A percentile compares a stretch with the other conserved stretches of the same genome.
phyloP scores from a whole-genome alignment of 169 alveolate genomes.

The Plasmodium gonderi region DNA sequence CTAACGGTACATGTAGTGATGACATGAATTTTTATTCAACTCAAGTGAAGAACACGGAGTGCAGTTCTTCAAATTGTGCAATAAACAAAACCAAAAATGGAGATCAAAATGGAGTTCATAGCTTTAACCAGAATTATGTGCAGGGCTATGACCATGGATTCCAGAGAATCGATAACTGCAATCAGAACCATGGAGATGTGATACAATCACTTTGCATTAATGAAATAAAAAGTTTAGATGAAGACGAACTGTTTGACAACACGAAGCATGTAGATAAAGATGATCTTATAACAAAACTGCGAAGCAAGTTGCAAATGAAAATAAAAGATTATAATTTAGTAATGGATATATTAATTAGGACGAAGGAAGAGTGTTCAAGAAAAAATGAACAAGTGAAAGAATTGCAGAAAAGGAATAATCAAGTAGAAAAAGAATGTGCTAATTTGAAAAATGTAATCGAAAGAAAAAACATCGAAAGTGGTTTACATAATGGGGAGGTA shows the following conservation, averaged over 20 bases:
- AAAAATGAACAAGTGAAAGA: constrained; percentile 22
- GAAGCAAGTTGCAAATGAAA: constrained; percentile 31
- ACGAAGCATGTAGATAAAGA: constrained; percentile 21
- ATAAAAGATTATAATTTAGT: constrained; percentile 53
- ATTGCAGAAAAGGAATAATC: constrained; percentile 1
- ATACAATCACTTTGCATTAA: constrained; percentile 32
- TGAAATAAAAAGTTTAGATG: constrained; percentile 40
- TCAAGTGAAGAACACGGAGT: too few relatives aligned
- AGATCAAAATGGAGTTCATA: not conserved
- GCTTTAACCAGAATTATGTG: not conserved
- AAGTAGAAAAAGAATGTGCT: constrained; percentile 19
- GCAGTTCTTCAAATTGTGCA: too few relatives aligned
- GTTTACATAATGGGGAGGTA: not conserved
- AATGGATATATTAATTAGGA: constrained; percentile 44
- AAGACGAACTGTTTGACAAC: constrained; percentile 16
- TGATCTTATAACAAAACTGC: constrained; percentile 11
- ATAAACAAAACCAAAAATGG: too few relatives aligned
- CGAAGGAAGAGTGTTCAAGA: constrained; percentile 42
- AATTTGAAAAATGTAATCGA: constrained; percentile 33
- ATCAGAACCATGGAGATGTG: not conserved
- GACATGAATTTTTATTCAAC: not conserved
- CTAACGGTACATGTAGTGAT: not conserved
- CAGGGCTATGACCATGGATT: not conserved
- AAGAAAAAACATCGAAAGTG: constrained; percentile 5
- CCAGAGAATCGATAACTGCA: not conserved